Base-by-base conservation (phyloP, 2,329 filamentous ascomycete genomes). In the Colletotrichum noveboracense region DNA sequence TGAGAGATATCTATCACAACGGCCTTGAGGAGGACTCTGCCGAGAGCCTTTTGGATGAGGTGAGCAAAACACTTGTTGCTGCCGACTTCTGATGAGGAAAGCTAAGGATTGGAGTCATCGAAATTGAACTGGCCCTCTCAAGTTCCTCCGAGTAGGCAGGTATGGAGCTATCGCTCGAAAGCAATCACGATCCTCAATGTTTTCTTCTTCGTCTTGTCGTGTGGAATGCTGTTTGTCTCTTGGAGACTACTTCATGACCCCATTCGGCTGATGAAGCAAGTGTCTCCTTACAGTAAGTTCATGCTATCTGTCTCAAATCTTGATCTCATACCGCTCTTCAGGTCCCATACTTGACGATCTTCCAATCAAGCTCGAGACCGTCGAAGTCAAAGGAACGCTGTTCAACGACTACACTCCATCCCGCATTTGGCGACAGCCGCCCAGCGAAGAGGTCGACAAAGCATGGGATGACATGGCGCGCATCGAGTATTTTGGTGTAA, bases 341-440 rank as follows among this genome's bases (percentile, higher is more conserved):
- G 74, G 74, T 12, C 74, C 74, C 3, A 66, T 76, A 32, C 64
- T 76, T 5, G 70, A 76, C 14, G 58, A 68, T 2, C 1, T 76
- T 5, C 74, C 70, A 8, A 70, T 76, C 21, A 64, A 18, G n/a
- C 28, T 76, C 5, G 74, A 76, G 28, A 74, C 70, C 2, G 30
- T 76, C 1, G 38, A 68, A 32, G 74, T 76, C 12, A 76, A 70
- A 64, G 74, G 74, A 10, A 74, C 74, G 4, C 43, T 76, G 7
- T 76, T 76, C 70, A 76, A 76, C 26, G 74, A 76, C n/a, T 76
- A 79, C 79, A 83, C 83, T 80, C 83, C 83, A 79, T 78, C 82
- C 60, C 81, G 55, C 5, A 76, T 79, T 7, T 79, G 69, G 66
- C 75, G 78, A 1, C 60, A 73, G 7, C 24, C 68, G 1, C 79